Base-by-base conservation (phyloP, 768 basidiomycete genomes). In the Coprinopsis sp. region DNA sequence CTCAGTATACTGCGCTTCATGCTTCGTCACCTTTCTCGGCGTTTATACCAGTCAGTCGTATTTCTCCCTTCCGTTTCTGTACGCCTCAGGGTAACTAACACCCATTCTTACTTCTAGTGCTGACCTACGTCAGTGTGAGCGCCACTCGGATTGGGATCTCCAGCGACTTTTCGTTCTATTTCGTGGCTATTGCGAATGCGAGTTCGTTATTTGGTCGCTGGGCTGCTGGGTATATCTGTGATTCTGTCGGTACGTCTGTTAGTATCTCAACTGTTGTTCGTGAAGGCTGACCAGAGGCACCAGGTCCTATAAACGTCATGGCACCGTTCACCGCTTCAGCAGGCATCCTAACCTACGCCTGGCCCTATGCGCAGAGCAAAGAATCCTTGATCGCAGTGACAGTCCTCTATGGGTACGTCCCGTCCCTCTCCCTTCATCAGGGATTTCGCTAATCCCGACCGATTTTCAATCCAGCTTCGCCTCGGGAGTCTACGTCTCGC, bases 261-360 rank as follows among this genome's bases (percentile, higher is more conserved):
- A 33, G 10, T 8, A 7, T 23, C 11, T 14, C 12, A 14, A 36
- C 22, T 18, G 36, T 30, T 10, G 16, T 24, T 29, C 18, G n/a
- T 25, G 27, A 12, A 33, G 18, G 42, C n/a, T 33, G 31, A 37
- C 43, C 30, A 7, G n/a, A 2, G 13, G 24, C 18, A 24, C 42
- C 18, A 82, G 88, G 88, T 13, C 61, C 78, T 0, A 67, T 88
- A 52, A 90, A 84, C 51, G 66, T 84, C 24, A 82, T 89, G 72
- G 74, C 74, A 10, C 82, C 86, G 0, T 78, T 81, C 27, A 82
- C 78, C 1, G 46, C 72, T 14, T 31, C 76, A 1, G 78, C 81
- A 0, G 83, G 74, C 0, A 60, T 79, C 23, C 55, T 82, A 34
- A 86, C 87, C 0, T 81, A 80, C 53, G 67, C 68, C 3, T 91